These are phyloP conservation scores for Phytophthora vignae DNA, from an alignment of 352 stramenopile genomes.

Conservation along the genomic window DNA sequence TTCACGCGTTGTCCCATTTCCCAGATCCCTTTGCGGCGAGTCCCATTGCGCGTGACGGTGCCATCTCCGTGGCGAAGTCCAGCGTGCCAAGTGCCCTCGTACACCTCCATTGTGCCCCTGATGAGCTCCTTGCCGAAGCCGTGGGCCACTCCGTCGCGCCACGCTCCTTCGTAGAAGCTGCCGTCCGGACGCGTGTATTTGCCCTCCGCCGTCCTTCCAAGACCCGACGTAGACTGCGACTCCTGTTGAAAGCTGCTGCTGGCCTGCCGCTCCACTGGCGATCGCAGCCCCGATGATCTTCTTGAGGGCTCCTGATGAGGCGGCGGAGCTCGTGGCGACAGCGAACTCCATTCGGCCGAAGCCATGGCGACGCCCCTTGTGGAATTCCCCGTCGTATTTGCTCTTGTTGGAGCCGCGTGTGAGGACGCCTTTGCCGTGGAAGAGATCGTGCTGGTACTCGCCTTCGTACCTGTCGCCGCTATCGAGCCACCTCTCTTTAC, in stretches of 20 bases:
- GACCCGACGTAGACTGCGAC: conserved; percentile 57
- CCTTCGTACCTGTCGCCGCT: conserved; percentile 73
- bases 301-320: conserved; percentile 21
- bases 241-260: conserved; percentile 6
- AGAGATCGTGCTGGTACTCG: conserved; percentile 61
- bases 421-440: conserved; percentile 65
- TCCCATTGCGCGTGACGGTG: conserved; percentile 50
- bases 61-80: conserved; percentile 71
- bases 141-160: conserved; percentile 65
- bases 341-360: conserved; percentile 72
- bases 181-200: conserved; percentile 68
- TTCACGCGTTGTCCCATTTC: conserved; percentile 65
- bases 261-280: not conserved
- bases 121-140: conserved; percentile 63
- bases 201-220: conserved; percentile 71
- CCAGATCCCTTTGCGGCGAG: conserved; percentile 61
- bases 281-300: conserved; percentile 28
- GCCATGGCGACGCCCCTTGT: conserved; percentile 57
- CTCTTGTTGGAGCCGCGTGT: conserved; percentile 44
- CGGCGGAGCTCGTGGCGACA: not conserved
- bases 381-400: conserved; percentile 75
- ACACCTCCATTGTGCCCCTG: conserved; percentile 53
- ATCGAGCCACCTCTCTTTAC: conserved; percentile 63
- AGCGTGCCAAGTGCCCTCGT: conserved; percentile 66
- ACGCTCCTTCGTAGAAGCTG: conserved; percentile 73